phyloP scores from a whole-genome alignment of 1,139 yeast genomes.

The Hyphopichia burtonii region DNA sequence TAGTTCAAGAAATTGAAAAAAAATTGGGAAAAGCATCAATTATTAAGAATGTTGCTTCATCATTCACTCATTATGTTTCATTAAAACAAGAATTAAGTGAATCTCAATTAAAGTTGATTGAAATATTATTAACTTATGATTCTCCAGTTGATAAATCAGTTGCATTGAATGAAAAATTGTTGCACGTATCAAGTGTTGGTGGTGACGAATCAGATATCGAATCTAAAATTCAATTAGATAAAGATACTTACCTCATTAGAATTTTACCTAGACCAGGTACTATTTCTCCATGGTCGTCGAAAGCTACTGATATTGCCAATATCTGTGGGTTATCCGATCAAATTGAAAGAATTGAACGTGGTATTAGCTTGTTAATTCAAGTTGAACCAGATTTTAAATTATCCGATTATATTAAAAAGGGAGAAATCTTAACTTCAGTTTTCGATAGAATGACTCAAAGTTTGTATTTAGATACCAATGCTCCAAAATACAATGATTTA shows the following conservation, averaged over 20 bases:
- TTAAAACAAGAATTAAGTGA: constrained; percentile 38
- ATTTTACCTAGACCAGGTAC: constrained; percentile 94
- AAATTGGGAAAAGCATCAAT: constrained; percentile 59
- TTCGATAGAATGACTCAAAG: constrained; percentile 96
- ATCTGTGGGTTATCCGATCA: constrained; percentile 78
- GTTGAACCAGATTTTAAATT: constrained; percentile 70
- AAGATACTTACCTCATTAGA: constrained; percentile 63
- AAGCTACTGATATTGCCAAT: constrained; percentile 91
- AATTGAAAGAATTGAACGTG: constrained; percentile 88
- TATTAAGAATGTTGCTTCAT: constrained; percentile 67
- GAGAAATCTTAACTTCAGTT: constrained; percentile 60
- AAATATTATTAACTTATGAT: constrained; percentile 74
- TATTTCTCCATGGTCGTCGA: constrained; percentile 98
- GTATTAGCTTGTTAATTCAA: constrained; percentile 69
- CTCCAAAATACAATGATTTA: constrained; percentile 67
- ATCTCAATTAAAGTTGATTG: constrained; percentile 48
- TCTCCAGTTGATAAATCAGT: constrained; percentile 57
- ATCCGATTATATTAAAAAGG: constrained; percentile 43
- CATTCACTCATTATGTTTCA: constrained; percentile 81
- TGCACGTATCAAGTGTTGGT: constrained; percentile 22
- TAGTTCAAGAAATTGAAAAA: constrained; percentile 71
- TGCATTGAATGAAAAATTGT: constrained; percentile 46
- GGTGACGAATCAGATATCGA: constrained; percentile 30
- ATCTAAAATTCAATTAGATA: constrained; percentile 28
- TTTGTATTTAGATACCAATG: constrained; percentile 44